Base-by-base conservation (phyloP, 768 basidiomycete genomes). In the Terana coerulea region DNA sequence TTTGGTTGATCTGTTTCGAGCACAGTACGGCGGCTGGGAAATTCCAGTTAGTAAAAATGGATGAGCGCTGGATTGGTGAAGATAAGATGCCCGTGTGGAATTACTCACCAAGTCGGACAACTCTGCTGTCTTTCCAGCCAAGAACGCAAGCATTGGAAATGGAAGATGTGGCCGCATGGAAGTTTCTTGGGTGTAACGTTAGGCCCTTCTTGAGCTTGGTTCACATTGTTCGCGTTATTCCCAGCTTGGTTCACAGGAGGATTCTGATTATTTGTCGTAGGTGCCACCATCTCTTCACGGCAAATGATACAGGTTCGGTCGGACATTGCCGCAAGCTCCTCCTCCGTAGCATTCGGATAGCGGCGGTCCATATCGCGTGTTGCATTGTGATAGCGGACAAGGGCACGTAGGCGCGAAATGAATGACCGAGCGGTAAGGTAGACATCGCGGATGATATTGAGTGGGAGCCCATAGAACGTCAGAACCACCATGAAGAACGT, bases 51-150 rank as follows among this genome's bases (percentile, higher is more conserved):
- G 44, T 43, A 55, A 53, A 43, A 48, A 15, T 31, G 49, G 33
- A 55, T 48, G 37, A 41, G 51, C 54, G 58, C 19, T 49, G 42
- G 34, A 11, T 49, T 45, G 51, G 52, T 59, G 35, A 60, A 54
- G 50, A 50, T 40, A 47, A 49, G 37, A 30, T 49, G 15, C 35
- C 33, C 30, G 61, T 52, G 12, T n/a, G 33, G 12, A 36, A 52
- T 51, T 29, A 68, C 86, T 68, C 44, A 95, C 95, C 95, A 99
- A 35, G 97, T 99, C 1, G 97, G 97, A 67, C 97, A 99, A 60
- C 91, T 98, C 68, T 98, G 97, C 67, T 99, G 97, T 37, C 97
- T 80, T 68, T 99, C 97, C 24, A 99, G 78, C 97, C 97, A 99
- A 19, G 92, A 95, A 34, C 93, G 80, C 56, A 99, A 78, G 68